Base-by-base conservation (phyloP, 2,329 filamentous ascomycete species). In the Stemphylium vesicarium region DNA sequence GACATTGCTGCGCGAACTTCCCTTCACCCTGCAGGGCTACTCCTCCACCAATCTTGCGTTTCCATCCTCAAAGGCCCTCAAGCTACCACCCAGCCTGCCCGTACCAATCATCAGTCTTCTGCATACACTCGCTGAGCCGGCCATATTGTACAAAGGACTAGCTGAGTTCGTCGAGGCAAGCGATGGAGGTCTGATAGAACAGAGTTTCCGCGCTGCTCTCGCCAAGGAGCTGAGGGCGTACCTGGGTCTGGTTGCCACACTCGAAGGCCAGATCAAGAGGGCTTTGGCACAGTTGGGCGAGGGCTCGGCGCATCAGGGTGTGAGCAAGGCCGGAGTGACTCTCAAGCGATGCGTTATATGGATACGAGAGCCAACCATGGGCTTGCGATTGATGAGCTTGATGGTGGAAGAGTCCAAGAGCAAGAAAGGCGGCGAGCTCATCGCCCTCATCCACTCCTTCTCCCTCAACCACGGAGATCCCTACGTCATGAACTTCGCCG, bases 291-390 rank as follows among this genome's bases (percentile, higher is more conserved):
- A 88, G 7, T 79, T 95, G n/a, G 86, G 91, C 60, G 86, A 89
- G 46, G 79, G 81, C 2, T 84, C 85, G 4, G 85, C 89, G 2
- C 83, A 88, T 41, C 84, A 85, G 39, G 88, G 89, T 1, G 86
- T 96, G 48, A 89, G 91, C 5, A 95, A 93, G 66, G 88, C 91
- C 0, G 92, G 93, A 1, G 94, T 99, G 12, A 99, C 95, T 0
- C 80, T 99, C 45, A 98, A 98, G 75, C 84, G 95, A 72, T 98
- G 94, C 67, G 90, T 99, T 2, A 90, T 99, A 20, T 99, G 96
- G 96, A 98, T 93, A 8, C 86, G 94, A 64, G 96, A 99, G 75
- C 92, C 95, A 6, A 99, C 95, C 1, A 96, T 98, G 88, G 95
- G 93, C 0, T 78, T 99, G 64, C 87, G 95, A 13, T 80, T 99